A percentile compares a stretch with the other conserved stretches of the same genome.
Evolutionary conservation across 768 basidiomycete genomes (phyloP).

Genomic region (Termitomyces sp.): DNA sequence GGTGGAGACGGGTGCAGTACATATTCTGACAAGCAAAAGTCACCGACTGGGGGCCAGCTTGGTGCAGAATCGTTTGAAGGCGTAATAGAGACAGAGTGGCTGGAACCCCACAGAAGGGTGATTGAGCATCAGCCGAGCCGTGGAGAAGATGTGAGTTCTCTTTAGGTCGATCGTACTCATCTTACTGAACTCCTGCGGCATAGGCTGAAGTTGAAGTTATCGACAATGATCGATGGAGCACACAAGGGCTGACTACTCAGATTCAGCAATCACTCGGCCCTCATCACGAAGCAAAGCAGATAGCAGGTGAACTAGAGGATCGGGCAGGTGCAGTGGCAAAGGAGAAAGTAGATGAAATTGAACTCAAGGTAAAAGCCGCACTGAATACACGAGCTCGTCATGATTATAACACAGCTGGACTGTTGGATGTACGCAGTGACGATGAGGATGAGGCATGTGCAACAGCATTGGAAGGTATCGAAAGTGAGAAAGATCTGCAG

Average conservation of each 20-base stretch:
- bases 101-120: slow-evolving; percentile 63
- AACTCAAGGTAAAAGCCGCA: slow-evolving; percentile 9
- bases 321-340: slow-evolving; percentile 1
- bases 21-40: slow-evolving; percentile 4
- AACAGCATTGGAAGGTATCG: slow-evolving; percentile 57
- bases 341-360: slow-evolving; percentile 10
- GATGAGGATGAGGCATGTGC: slow-evolving; percentile 63
- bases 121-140: slow-evolving; percentile 55
- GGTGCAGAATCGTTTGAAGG: slow-evolving; percentile 42
- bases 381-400: slow-evolving; percentile 9
- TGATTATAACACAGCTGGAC: slow-evolving; percentile 9
- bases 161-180: not conserved
- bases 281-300: slow-evolving; percentile 7
- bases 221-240: slow-evolving; percentile 25
- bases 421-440: slow-evolving; percentile 19
- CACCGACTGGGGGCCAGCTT: slow-evolving; percentile 10
- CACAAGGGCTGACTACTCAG: slow-evolving; percentile 9
- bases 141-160: slow-evolving; percentile 58
- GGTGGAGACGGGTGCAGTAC: slow-evolving; percentile 13
- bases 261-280: slow-evolving; percentile 10
- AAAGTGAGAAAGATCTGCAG: not conserved
- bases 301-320: slow-evolving; percentile 4
- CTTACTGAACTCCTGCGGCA: not conserved
- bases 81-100: slow-evolving; percentile 50
- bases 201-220: slow-evolving; percentile 65